Evolutionary conservation across 106 monocot species (phyloP).

Genomic region (Dendrobium chrysotoxum): DNA sequence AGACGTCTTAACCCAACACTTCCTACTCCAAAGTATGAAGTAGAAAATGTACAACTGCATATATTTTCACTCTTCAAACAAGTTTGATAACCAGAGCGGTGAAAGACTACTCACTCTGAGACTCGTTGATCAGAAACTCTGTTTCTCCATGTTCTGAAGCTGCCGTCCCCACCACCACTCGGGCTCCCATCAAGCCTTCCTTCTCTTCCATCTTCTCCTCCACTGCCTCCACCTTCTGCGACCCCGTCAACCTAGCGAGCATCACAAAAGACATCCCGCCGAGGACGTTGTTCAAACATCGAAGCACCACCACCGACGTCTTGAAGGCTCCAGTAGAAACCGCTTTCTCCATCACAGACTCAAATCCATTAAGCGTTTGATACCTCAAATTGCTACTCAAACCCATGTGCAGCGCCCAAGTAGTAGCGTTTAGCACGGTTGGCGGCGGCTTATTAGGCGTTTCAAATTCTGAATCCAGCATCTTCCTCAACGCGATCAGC

Average conservation of each 20-base stretch:
- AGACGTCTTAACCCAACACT: no score
- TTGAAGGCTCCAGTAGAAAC: constrained; percentile 43
- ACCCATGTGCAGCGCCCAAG: constrained; percentile 73
- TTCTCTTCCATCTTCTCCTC: constrained; percentile 10
- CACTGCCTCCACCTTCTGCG: constrained; percentile 34
- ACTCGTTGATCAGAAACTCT: constrained; percentile 5
- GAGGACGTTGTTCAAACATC: constrained; percentile 63
- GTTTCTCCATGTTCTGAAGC: constrained; percentile 1
- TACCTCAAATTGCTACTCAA: constrained; percentile 66
- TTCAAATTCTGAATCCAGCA: constrained; percentile 61
- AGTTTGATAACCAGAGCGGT: not conserved
- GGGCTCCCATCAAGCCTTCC: constrained; percentile 10
- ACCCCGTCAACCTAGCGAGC: constrained; percentile 58
- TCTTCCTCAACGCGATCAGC: constrained; percentile 46
- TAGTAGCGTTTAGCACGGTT: constrained; percentile 52
- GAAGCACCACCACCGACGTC: constrained; percentile 41
- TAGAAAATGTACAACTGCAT: no score
- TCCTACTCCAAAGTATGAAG: no score
- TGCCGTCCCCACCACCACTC: not conserved
- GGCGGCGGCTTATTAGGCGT: constrained; percentile 65
- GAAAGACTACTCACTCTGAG: constrained; percentile 9
- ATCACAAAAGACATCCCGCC: constrained; percentile 59
- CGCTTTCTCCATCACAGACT: constrained; percentile 40
- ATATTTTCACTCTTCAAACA: no score
- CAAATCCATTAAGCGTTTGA: constrained; percentile 62